Conservation (phyloP, 2,329 filamentous ascomycete genomes). For the Drechslerella coelobrocha region DNA sequence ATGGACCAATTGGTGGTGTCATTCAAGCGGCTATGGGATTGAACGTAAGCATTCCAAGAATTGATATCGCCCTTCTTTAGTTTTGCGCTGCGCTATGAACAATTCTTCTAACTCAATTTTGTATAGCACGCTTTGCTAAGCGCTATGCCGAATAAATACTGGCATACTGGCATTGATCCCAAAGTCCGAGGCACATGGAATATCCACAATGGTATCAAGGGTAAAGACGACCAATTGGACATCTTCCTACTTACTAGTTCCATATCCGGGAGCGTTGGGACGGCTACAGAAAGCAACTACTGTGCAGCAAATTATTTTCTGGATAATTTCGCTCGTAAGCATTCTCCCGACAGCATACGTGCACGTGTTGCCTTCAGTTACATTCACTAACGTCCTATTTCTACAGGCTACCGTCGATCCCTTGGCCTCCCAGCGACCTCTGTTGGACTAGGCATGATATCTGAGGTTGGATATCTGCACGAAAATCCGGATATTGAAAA, state of each 20-base stretch:
- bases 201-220: constrained; percentile 61
- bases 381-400: constrained; percentile 50
- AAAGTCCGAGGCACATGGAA: constrained; percentile 62
- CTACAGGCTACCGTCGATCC: constrained; percentile 53
- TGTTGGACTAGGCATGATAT: constrained; percentile 57
- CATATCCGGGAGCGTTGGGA: constrained; percentile 57
- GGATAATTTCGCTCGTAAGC: constrained; percentile 54
- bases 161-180: constrained; percentile 54
- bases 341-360: constrained; percentile 26
- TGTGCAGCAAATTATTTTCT: constrained; percentile 61
- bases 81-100: not conserved
- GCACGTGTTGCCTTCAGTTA: constrained; percentile 51
- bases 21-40: constrained; percentile 57
- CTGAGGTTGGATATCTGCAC: constrained; percentile 58
- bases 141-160: constrained; percentile 53
- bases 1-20: constrained; percentile 55
- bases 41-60: constrained; percentile 1
- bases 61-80: not conserved
- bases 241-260: constrained; percentile 59
- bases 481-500: constrained; percentile 59
- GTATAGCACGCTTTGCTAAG: constrained; percentile 54
- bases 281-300: constrained; percentile 61
- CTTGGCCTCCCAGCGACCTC: constrained; percentile 56
- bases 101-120: not conserved
- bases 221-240: constrained; percentile 52